Conservation (phyloP, 2,329 filamentous ascomycete species). For the Microdochium paspali region DNA sequence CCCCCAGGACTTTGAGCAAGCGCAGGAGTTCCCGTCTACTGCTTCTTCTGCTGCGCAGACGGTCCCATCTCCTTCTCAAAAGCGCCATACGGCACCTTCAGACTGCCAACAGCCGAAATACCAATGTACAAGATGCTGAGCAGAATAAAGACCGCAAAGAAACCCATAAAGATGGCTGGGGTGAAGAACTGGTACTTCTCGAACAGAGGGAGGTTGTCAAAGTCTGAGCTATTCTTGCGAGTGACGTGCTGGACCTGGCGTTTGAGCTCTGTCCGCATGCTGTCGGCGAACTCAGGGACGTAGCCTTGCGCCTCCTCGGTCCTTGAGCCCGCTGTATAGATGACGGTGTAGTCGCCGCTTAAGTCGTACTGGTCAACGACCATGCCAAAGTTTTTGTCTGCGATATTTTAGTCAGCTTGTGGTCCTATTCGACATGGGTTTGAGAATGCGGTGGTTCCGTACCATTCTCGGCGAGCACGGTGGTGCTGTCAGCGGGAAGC, state of each 20-base stretch:
- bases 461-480: slow-evolving; percentile 34
- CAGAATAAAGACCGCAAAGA: slow-evolving; percentile 62
- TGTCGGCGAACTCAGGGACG: slow-evolving; percentile 52
- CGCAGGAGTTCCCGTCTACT: too few relatives aligned
- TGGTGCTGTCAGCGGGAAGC: slow-evolving; percentile 23
- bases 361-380: slow-evolving; percentile 27
- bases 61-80: slow-evolving; percentile 96
- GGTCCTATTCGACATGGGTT: slow-evolving; percentile 9
- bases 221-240: slow-evolving; percentile 28
- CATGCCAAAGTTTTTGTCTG: slow-evolving; percentile 43
- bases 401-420: slow-evolving; percentile 7
- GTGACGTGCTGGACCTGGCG: slow-evolving; percentile 32
- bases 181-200: slow-evolving; percentile 93
- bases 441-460: slow-evolving; percentile 35
- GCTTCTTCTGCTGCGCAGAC: slow-evolving; percentile 76
- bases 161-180: slow-evolving; percentile 87
- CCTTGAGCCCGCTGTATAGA: slow-evolving; percentile 61
- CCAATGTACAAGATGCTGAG: slow-evolving; percentile 72
- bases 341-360: slow-evolving; percentile 56
- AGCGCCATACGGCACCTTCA: slow-evolving; percentile 86
- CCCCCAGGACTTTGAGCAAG: too few relatives aligned
- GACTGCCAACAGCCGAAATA: slow-evolving; percentile 63
- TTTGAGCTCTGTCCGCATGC: slow-evolving; percentile 66
- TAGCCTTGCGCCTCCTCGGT: slow-evolving; percentile 41
- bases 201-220: slow-evolving; percentile 54